A percentile compares a stretch with the other conserved stretches of the same genome.
phyloP scores from a whole-genome alignment of 352 stramenopile genomes.

The Phytophthora pseudosyringae region DNA sequence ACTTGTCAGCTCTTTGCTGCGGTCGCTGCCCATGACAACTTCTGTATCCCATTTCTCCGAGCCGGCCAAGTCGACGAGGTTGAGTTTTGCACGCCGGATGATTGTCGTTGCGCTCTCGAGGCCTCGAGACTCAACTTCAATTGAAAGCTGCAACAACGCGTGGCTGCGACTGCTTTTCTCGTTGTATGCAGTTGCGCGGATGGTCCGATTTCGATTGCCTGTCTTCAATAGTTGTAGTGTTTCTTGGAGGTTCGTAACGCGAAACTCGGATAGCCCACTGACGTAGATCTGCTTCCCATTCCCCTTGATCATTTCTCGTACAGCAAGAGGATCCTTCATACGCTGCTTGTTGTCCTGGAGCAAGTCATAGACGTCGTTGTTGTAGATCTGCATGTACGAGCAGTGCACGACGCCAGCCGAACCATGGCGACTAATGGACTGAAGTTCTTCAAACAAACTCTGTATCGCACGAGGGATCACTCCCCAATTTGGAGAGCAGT shows the following conservation, averaged over 20 bases:
- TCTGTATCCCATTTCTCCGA: conserved; percentile 92
- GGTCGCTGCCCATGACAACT: conserved; percentile 66
- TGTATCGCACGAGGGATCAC: conserved; percentile 89
- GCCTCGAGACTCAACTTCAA: conserved; percentile 81
- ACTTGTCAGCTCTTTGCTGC: conserved; percentile 88
- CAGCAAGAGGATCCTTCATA: conserved; percentile 57
- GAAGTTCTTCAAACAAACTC: conserved; percentile 82
- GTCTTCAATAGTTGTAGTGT: conserved; percentile 77
- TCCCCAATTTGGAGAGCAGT: conserved; percentile 48
- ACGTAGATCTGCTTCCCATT: conserved; percentile 90
- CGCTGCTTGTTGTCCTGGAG: conserved; percentile 67
- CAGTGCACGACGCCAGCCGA: conserved; percentile 80
- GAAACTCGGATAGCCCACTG: conserved; percentile 91
- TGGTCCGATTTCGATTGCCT: conserved; percentile 87
- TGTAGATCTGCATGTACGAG: conserved; percentile 94
- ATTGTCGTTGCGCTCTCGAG: conserved; percentile 73
- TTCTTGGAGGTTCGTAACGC: conserved; percentile 80
- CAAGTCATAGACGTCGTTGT: conserved; percentile 83
- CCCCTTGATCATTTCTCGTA: conserved; percentile 78
- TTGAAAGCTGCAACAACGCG: conserved; percentile 82
- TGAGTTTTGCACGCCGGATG: conserved; percentile 85
- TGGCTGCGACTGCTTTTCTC: conserved; percentile 89
- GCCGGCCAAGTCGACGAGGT: conserved; percentile 92
- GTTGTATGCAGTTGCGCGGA: conserved; percentile 90
- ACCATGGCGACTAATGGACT: conserved; percentile 51